A percentile compares a stretch with the other conserved stretches of the same genome.
Evolutionary conservation across 1,139 yeast species (phyloP).

Genomic region (Ogataea hybrid): DNA sequence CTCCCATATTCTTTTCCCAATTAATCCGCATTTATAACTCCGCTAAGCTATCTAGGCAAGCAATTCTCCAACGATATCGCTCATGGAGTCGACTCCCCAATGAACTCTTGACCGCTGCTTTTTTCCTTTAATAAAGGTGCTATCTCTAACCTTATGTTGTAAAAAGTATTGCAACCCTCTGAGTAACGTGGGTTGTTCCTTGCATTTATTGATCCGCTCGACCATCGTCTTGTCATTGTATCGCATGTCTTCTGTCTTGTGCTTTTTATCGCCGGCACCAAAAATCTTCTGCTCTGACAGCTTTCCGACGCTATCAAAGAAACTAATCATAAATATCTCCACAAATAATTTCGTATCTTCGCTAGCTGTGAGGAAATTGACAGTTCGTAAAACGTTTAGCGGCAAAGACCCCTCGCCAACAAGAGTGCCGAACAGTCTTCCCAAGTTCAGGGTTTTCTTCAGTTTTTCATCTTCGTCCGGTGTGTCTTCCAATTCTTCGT

Average conservation of each 20-base stretch:
- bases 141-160: constrained; percentile 47
- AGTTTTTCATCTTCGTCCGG: constrained; percentile 51
- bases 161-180: constrained; percentile 76
- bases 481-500: constrained; percentile 26
- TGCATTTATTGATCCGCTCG: constrained; percentile 56
- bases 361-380: constrained; percentile 72
- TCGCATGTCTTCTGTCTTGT: constrained; percentile 38
- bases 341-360: constrained; percentile 65
- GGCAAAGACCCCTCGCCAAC: constrained; percentile 72
- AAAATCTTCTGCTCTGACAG: constrained; percentile 53
- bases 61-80: constrained; percentile 54
- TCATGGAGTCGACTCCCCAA: constrained; percentile 66
- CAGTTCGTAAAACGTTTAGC: constrained; percentile 67
- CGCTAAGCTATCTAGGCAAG: constrained; percentile 19
- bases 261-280: constrained; percentile 44
- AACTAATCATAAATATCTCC: constrained; percentile 68
- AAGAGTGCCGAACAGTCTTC: constrained; percentile 73
- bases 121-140: constrained; percentile 54
- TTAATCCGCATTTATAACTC: constrained; percentile 1
- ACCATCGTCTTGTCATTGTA: constrained; percentile 57
- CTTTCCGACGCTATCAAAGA: constrained; percentile 65
- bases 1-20: background rate
- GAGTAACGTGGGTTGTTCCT: constrained; percentile 59
- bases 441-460: constrained; percentile 65
- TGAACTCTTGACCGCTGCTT: constrained; percentile 61